Conservation (phyloP, 2,329 filamentous ascomycete genomes). For the Didymella glomerata region DNA sequence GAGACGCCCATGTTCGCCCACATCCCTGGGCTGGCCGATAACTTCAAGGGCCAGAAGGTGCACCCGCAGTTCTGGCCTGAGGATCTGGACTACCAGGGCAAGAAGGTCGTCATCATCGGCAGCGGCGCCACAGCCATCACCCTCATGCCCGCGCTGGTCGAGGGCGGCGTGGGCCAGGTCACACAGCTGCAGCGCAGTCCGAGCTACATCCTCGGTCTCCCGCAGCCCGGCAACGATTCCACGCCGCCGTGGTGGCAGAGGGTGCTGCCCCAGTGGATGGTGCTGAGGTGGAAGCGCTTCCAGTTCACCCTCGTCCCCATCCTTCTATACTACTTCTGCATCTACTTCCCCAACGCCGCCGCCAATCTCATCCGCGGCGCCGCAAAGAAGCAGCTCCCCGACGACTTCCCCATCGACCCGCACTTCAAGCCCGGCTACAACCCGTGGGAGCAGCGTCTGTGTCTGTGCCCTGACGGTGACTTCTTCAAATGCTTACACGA, state of each 20-base stretch:
- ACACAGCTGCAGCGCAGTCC: constrained; percentile 86
- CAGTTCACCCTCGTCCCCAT: constrained; percentile 61
- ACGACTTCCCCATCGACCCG: constrained; percentile 51
- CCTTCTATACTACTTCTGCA: constrained; percentile 61
- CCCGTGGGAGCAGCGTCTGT: constrained; percentile 76
- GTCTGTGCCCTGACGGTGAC: constrained; percentile 70
- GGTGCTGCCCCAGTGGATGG: constrained; percentile 59
- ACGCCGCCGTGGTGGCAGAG: constrained; percentile 48
- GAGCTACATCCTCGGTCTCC: constrained; percentile 64
- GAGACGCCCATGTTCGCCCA: constrained; percentile 65
- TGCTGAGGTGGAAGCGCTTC: constrained; percentile 60
- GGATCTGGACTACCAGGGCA: constrained; percentile 69
- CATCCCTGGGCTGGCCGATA: constrained; percentile 70
- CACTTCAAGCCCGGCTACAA: constrained; percentile 59
- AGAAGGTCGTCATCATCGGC: constrained; percentile 76
- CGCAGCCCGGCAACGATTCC: constrained; percentile 52
- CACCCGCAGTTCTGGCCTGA: constrained; percentile 82
- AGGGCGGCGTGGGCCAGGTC: constrained; percentile 68
- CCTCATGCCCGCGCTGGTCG: constrained; percentile 73
- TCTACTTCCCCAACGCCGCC: constrained; percentile 61
- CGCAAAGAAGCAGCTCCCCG: constrained; percentile 63
- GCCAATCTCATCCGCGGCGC: constrained; percentile 57
- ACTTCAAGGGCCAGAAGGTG: constrained; percentile 69
- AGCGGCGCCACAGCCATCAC: constrained; percentile 83
- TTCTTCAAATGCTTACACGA: constrained; percentile 63